Percentiles rank a stretch among this genome's conserved stretches.
These are phyloP conservation scores for Eucalyptus melliodora DNA, from an alignment of 345 rosid genomes.

Conservation along the genomic window DNA sequence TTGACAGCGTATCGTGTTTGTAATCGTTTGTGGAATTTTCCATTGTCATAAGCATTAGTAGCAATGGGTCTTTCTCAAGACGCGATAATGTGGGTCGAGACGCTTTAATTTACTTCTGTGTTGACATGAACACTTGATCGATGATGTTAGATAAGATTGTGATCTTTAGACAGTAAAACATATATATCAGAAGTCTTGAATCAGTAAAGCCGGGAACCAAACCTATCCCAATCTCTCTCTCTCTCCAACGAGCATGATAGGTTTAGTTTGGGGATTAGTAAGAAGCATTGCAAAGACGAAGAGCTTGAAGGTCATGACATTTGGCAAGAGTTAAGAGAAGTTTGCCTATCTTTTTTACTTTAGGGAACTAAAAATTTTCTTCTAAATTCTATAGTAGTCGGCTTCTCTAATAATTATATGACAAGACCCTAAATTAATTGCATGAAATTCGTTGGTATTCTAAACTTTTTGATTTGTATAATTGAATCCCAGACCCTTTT, in stretches of 20 bases:
- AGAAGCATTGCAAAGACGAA: background rate
- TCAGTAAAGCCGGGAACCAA: accelerated
- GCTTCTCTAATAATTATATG: background rate
- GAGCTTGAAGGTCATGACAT: background rate
- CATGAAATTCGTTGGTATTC: background rate
- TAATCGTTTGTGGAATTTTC: background rate
- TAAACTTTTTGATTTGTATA: background rate
- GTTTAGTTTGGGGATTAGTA: background rate
- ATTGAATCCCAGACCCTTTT: background rate
- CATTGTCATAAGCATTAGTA: accelerated
- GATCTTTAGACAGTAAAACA: accelerated
- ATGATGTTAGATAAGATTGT: accelerated
- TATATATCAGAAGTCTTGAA: accelerated
- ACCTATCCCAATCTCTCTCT: background rate
- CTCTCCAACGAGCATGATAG: background rate
- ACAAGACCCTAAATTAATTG: background rate
- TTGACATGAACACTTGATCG: accelerated
- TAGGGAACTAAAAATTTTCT: no score
- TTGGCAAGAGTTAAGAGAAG: background rate
- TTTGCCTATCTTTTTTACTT: no score
- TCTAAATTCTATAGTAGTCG: no score
- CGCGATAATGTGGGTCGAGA: background rate
- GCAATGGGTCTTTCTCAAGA: background rate
- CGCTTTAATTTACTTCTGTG: background rate
- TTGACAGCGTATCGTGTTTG: accelerated